Base-by-base conservation (phyloP, 2,329 filamentous ascomycete genomes). In the Talaromyces verruculosus region DNA sequence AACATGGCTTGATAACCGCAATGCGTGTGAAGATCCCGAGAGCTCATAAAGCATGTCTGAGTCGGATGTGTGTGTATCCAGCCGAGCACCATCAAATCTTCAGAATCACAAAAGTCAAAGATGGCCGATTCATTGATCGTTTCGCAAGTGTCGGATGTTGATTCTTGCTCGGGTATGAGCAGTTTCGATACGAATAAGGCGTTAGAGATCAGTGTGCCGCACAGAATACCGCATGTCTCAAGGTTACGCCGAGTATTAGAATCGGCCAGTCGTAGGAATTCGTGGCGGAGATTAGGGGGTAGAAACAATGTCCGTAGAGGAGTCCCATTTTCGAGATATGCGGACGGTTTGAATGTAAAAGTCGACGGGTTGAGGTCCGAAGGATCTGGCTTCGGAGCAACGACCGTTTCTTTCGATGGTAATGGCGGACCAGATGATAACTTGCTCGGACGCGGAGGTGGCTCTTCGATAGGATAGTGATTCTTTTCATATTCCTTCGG, bases 1-100 rank as follows among this genome's bases (percentile, higher is more conserved):
- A 98, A 87, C 92, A 97, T 97, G 67, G 95, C 89, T 78, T 99
- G 95, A 76, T 97, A 98, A 11, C 93, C 93, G 2, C 89, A 89
- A 74, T 97, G 94, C 0, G 96, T 99, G 75, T 99, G 95, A 70
- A 98, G 76, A 75, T 99, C 95, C 60, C 94, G 84, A 59, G 91
- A 95, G 75, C 92, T 97, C 91, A 99, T 96, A 77, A 99, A 99
- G 78, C 95, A 99, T 0, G 92, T 96, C 80, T 99, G 95, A 0
- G 90, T 92, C 0, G 95, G 95, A 76, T 99, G 95, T 0, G 95
- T 99, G 76, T 99, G 95, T 68, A 99, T 99, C 95, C 95, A 99
- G 45, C 94, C 94, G 5, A 97, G 84, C 63, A 96, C 88, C 77
- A 97, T 87, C 41, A 98, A 79, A 67, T 96, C 91, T 73, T 96